Percentiles rank a stretch among this genome's conserved stretches.
Evolutionary conservation across 2,329 filamentous ascomycete species (phyloP).

Genomic region (Hymenoscyphus scutula): DNA sequence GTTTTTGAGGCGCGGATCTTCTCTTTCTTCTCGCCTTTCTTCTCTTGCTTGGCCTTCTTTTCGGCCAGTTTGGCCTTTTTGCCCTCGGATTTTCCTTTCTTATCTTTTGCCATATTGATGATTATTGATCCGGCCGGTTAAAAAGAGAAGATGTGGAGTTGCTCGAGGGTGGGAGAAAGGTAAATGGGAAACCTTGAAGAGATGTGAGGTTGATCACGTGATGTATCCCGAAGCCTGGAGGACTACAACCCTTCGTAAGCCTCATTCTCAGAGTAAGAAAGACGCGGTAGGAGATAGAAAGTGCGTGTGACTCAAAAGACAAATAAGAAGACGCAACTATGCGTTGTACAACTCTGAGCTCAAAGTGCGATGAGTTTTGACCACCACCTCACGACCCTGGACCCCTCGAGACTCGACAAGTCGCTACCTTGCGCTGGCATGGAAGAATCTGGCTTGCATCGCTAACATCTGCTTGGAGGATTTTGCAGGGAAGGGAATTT

Average conservation of each 20-base stretch:
- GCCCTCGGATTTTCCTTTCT: conserved; percentile 46
- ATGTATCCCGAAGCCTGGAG: neutral
- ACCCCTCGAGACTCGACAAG: neutral
- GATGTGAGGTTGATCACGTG: neutral
- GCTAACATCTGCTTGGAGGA: too few relatives aligned
- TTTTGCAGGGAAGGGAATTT: neutral
- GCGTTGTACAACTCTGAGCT: neutral
- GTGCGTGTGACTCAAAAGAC: neutral
- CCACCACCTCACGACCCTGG: conserved; percentile 5
- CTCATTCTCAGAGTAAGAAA: neutral
- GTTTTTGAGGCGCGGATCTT: conserved; percentile 67
- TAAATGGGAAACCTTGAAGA: neutral
- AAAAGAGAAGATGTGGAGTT: neutral
- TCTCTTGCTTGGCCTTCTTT: conserved; percentile 76
- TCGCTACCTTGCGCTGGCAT: conserved; percentile 1
- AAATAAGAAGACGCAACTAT: neutral
- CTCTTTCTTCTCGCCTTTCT: conserved; percentile 84
- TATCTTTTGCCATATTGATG: conserved; percentile 49
- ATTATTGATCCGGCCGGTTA: too few relatives aligned
- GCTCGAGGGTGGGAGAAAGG: neutral
- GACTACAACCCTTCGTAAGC: neutral
- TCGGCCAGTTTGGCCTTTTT: conserved; percentile 57
- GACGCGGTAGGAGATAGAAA: neutral
- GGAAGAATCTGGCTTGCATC: neutral
- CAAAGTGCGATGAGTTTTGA: conserved; percentile 6